Evolutionary conservation across 352 stramenopile genomes (phyloP).

Genomic region (Phytophthora lateralis): DNA sequence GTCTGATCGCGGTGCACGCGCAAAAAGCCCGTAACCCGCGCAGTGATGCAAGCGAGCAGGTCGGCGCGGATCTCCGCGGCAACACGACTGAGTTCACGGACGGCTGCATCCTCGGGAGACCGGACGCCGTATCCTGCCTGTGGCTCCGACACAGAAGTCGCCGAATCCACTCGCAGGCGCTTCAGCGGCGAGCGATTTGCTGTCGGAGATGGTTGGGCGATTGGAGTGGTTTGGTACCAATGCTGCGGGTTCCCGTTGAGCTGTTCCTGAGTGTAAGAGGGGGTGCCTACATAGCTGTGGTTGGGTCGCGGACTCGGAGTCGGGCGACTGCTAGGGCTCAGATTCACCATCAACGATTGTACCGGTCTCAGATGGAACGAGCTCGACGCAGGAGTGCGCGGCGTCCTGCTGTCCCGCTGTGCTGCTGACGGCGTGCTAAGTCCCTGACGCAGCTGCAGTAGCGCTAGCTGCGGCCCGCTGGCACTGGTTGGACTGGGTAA

Average conservation of each 20-base stretch:
- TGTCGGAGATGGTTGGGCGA: slow-evolving; percentile 28
- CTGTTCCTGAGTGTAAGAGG: slow-evolving; percentile 35
- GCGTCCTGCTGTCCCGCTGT: slow-evolving; percentile 26
- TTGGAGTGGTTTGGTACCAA: slow-evolving; percentile 29
- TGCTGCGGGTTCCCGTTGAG: slow-evolving; percentile 26
- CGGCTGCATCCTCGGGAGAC: slow-evolving; percentile 54
- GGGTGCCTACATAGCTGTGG: slow-evolving; percentile 29
- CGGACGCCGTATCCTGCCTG: slow-evolving; percentile 9
- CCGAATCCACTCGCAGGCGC: slow-evolving; percentile 31
- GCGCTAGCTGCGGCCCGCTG: slow-evolving; percentile 31
- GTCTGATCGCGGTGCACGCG: slow-evolving; percentile 51
- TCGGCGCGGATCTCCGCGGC: slow-evolving; percentile 66
- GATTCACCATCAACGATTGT: slow-evolving; percentile 45
- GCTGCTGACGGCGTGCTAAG: slow-evolving; percentile 23
- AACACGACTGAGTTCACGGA: slow-evolving; percentile 67
- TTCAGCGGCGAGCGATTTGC: slow-evolving; percentile 31
- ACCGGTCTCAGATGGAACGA: slow-evolving; percentile 56
- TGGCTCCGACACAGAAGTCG: slow-evolving; percentile 16
- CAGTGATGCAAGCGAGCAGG: slow-evolving; percentile 69
- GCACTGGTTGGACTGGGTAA: slow-evolving; percentile 34
- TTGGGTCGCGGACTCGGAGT: slow-evolving; percentile 32
- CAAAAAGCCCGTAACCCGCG: slow-evolving; percentile 68
- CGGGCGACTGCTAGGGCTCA: slow-evolving; percentile 32
- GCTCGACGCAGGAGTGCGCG: slow-evolving; percentile 32
- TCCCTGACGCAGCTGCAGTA: slow-evolving; percentile 42